Conservation (phyloP, 495 filamentous ascomycete genomes). For the Xylaria castorea region DNA sequence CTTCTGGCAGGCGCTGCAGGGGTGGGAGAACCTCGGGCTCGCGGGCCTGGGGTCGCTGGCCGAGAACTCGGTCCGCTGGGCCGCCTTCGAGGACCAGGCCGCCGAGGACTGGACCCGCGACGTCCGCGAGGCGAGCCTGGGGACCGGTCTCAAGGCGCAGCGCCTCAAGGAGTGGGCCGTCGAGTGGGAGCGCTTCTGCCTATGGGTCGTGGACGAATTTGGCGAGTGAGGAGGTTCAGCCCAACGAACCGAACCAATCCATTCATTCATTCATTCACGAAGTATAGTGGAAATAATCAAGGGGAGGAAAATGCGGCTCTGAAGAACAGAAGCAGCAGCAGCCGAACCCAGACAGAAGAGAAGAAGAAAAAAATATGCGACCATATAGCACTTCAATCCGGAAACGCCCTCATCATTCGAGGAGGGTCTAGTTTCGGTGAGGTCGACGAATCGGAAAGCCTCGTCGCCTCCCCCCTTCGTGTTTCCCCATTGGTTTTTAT, state of each 20-base stretch:
- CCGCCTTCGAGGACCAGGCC: slow-evolving; percentile 81
- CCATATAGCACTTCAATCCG: neutral
- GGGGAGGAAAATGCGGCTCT: neutral
- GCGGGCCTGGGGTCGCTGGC: slow-evolving; percentile 83
- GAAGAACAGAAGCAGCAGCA: neutral
- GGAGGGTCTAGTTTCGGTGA: slow-evolving; percentile 15
- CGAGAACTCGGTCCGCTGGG: slow-evolving; percentile 91
- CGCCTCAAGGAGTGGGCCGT: slow-evolving; percentile 77
- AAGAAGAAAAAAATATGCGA: neutral
- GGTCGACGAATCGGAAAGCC: slow-evolving; percentile 4
- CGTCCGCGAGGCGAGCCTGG: slow-evolving; percentile 74
- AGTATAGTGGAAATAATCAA: neutral
- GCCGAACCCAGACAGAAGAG: neutral
- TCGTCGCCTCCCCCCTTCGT: neutral
- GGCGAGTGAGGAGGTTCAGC: slow-evolving; percentile 54
- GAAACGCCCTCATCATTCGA: neutral
- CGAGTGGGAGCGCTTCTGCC: slow-evolving; percentile 89
- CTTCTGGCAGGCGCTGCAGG: slow-evolving; percentile 90
- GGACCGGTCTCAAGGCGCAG: slow-evolving; percentile 72
- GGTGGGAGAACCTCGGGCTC: slow-evolving; percentile 83
- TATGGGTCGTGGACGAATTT: slow-evolving; percentile 87
- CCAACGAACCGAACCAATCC: neutral
- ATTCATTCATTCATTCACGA: neutral
- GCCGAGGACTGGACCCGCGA: slow-evolving; percentile 71
- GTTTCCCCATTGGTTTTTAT: neutral